Evolutionary conservation across 1,139 yeast genomes (phyloP).

Genomic region (Pichia cactophila): DNA sequence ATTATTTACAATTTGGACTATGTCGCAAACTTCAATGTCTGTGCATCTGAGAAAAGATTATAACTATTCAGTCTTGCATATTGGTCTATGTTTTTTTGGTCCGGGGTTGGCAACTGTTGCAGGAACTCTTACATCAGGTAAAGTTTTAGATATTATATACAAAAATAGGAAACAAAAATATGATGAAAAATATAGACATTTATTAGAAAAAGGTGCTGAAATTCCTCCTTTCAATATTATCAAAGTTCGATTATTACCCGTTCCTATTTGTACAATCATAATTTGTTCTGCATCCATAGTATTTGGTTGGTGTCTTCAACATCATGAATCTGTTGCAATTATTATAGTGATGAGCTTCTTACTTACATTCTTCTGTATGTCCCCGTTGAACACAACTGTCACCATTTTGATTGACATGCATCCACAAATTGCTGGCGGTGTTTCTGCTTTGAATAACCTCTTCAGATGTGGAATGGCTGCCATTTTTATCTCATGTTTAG

Average conservation of each 20-base stretch:
- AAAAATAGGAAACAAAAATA: constrained; percentile 24
- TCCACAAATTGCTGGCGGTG: constrained; percentile 53
- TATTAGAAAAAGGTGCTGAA: background rate
- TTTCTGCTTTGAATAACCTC: constrained; percentile 53
- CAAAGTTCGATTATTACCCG: constrained; percentile 38
- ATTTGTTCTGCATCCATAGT: constrained; percentile 37
- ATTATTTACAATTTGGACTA: constrained; percentile 63
- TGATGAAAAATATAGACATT: constrained; percentile 18
- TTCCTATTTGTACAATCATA: constrained; percentile 32
- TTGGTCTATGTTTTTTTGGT: constrained; percentile 59
- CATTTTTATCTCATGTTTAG: constrained; percentile 53
- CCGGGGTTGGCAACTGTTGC: constrained; percentile 53
- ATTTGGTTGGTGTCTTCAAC: constrained; percentile 66
- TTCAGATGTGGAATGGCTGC: constrained; percentile 57
- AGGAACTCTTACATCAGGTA: constrained; percentile 45
- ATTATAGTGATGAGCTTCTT: constrained; percentile 50
- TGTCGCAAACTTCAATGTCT: constrained; percentile 57
- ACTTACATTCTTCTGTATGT: constrained; percentile 46
- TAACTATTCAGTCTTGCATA: constrained; percentile 40
- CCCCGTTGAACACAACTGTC: constrained; percentile 42
- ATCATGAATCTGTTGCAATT: constrained; percentile 42
- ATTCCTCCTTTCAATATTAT: constrained; percentile 35
- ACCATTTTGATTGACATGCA: constrained; percentile 56
- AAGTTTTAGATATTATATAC: constrained; percentile 40
- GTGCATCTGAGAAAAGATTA: constrained; percentile 44